A percentile compares a stretch with the other conserved stretches of the same genome.
These are phyloP conservation scores for Porcisia deanei DNA, from an alignment of 208 protist species.

Conservation along the genomic window DNA sequence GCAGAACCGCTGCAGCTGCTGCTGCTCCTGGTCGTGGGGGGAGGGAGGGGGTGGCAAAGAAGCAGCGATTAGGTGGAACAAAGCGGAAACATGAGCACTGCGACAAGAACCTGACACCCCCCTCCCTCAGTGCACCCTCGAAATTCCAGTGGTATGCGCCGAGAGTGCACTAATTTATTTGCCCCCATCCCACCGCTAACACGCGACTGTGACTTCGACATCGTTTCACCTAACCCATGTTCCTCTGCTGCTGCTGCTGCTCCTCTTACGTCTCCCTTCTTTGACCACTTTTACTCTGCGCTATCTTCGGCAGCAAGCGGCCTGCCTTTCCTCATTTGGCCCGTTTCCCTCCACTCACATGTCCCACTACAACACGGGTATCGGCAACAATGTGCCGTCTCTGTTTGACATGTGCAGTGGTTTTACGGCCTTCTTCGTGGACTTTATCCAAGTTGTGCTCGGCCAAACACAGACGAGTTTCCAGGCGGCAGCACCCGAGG, in stretches of 20 bases:
- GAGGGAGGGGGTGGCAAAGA: background rate
- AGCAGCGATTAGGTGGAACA: background rate
- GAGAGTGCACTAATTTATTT: background rate
- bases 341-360: constrained; percentile 35
- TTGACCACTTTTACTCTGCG: background rate
- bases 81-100: background rate
- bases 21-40: no score
- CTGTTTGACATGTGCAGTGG: constrained; percentile 80
- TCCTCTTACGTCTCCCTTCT: no score
- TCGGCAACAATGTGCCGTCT: constrained; percentile 79
- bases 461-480: constrained; percentile 74
- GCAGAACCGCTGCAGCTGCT: no score
- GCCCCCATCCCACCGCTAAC: no score
- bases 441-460: constrained; percentile 79
- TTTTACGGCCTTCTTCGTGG: constrained; percentile 57
- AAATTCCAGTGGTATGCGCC: background rate
- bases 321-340: constrained; percentile 8
- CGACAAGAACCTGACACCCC: background rate
- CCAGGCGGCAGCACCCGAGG: constrained; percentile 56
- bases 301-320: background rate
- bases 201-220: background rate
- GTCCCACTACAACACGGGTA: constrained; percentile 88
- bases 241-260: no score
- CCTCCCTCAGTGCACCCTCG: background rate
- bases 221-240: background rate